Base-by-base conservation (phyloP, 768 basidiomycete species). In the Lactifluus pinguis region DNA sequence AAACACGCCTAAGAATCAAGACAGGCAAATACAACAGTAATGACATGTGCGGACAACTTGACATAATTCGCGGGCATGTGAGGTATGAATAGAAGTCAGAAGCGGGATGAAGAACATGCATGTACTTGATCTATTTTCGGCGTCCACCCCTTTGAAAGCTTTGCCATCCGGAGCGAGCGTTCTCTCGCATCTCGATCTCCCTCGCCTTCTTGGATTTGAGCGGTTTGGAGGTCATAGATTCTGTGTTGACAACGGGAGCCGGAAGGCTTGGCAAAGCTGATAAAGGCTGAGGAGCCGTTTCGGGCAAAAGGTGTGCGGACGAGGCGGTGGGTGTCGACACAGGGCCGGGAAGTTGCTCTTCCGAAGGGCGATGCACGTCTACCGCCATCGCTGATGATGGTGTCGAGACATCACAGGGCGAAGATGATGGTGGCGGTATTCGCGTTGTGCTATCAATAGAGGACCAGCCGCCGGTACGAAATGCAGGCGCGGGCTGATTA, bases 401-500 rank as follows among this genome's bases (percentile, higher is more conserved):
- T 8, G 42, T 34, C 19, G 55, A 41, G 19, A 55, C n/a, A 17
- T n/a, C 51, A 32, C 45, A 14, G 19, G 38, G 21, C 21, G 59
- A 13, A 19, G 32, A n/a, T 53, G 49, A 45, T 30, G 30, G 41
- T 25, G 59, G 47, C 32, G 59, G 47, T 34, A 53, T 7, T n/a
- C 39, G 21, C 7, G 49, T 76, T 21, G 77, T 74, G 2, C 78
- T 78, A 61, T 86, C 87, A 29, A 89, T 74, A 39, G 82, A 81
- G 9, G 85, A 82, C 82, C 84, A 87, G 17, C 87, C 86, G 50
- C 77, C 85, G 11, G 80, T 75, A 49, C 83, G 77, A 69, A 86
- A 87, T 10, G 74, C 65, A 17, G 83, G 78, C 29, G 79, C 74
- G 10, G 70, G 53, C 61, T 57, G 57, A 51, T 63, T 65, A 41